Evolutionary conservation across 2,329 filamentous ascomycete species (phyloP).

Genomic region (Scedosporium aurantiacum): DNA sequence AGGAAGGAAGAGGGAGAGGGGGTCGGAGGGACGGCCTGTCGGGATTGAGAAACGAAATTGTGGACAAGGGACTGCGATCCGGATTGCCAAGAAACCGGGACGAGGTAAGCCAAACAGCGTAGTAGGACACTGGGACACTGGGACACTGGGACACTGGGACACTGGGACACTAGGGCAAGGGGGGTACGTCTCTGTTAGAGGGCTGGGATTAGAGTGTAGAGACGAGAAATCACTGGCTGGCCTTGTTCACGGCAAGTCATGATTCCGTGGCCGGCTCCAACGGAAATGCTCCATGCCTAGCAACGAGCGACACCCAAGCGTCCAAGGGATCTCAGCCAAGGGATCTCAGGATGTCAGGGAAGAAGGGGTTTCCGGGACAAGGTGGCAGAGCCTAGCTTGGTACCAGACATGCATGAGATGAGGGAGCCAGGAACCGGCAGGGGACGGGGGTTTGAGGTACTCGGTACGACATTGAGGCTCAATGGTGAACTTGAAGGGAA

Average conservation of each 20-base stretch:
- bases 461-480: neutral
- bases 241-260: constrained; percentile 8
- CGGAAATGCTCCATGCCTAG: constrained; percentile 11
- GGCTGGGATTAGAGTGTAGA: neutral
- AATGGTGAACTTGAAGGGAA: neutral
- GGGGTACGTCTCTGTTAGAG: neutral
- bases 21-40: neutral
- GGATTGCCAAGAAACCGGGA: neutral
- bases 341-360: neutral
- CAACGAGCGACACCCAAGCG: constrained; percentile 3
- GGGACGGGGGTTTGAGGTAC: neutral
- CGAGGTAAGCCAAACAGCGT: neutral
- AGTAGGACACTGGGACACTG: neutral
- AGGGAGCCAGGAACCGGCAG: neutral
- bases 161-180: neutral
- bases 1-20: neutral
- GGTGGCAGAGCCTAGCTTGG: neutral
- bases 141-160: too few species aligned
- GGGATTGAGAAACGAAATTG: neutral
- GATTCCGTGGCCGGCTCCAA: constrained; percentile 12
- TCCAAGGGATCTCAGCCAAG: neutral
- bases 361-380: neutral
- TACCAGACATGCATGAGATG: neutral
- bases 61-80: neutral
- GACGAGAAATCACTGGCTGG: neutral